Conservation (phyloP, 2,329 filamentous ascomycete genomes). For the Drechslerella coelobrocha region DNA sequence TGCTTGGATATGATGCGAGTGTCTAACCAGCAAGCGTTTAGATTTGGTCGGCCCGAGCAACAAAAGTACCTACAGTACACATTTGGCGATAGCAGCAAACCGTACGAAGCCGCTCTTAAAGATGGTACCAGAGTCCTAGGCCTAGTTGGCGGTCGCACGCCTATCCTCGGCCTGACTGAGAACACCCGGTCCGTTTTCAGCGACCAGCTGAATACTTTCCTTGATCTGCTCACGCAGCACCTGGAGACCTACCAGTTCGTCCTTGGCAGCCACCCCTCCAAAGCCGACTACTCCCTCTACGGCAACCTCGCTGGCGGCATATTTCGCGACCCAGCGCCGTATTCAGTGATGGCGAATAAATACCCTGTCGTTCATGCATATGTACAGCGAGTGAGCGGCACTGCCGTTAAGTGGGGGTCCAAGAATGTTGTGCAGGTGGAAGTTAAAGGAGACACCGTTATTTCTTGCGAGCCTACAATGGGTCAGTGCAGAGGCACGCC, state of each 20-base stretch:
- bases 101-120: constrained; percentile 13
- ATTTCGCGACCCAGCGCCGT: constrained; percentile 36
- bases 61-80: constrained; percentile 43
- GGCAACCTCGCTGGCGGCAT: constrained; percentile 20
- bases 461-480: constrained; percentile 31
- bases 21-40: neutral
- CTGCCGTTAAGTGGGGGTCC: constrained; percentile 31
- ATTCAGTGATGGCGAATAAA: constrained; percentile 20
- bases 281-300: constrained; percentile 34
- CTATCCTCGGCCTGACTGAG: constrained; percentile 23
- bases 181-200: constrained; percentile 14
- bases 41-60: constrained; percentile 21
- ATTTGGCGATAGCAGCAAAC: constrained; percentile 27
- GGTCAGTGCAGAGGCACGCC: constrained; percentile 16
- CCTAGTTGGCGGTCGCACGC: constrained; percentile 12
- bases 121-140: constrained; percentile 11
- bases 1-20: neutral
- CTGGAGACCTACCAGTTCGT: constrained; percentile 42
- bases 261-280: constrained; percentile 23
- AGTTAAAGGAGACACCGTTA: constrained; percentile 18
- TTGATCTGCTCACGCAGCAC: constrained; percentile 31
- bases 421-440: constrained; percentile 26
- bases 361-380: constrained; percentile 39
- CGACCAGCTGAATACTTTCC: constrained; percentile 20
- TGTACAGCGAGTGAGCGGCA: constrained; percentile 21